A percentile compares a stretch with the other conserved stretches of the same genome.
Conservation (phyloP, 2,329 filamentous ascomycete species). For the Byssoonygena ceratinophila region DNA sequence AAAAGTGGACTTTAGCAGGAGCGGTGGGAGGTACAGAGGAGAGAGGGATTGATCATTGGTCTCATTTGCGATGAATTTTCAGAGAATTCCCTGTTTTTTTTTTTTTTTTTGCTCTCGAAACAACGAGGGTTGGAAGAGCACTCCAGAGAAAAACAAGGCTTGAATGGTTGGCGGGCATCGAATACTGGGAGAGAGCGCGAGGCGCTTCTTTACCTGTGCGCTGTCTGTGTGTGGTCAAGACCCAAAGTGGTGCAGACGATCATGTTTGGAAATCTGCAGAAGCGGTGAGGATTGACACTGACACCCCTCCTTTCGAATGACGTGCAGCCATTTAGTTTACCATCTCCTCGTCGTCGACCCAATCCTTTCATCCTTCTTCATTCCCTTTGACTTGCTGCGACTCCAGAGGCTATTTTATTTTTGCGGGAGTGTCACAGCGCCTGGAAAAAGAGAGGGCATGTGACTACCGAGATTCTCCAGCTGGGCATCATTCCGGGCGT, state of each 20-base stretch:
- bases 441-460: conserved; percentile 2
- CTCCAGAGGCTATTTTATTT: neutral
- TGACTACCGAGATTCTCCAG: neutral
- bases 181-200: neutral
- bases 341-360: neutral
- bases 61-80: neutral
- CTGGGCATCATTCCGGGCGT: too few species aligned
- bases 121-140: neutral
- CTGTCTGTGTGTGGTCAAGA: conserved; percentile 5
- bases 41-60: neutral
- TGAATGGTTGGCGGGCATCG: conserved; percentile 3
- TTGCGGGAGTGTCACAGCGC: neutral
- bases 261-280: conserved; percentile 9
- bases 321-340: neutral
- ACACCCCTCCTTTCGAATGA: conserved; percentile 6
- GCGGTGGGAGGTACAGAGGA: neutral
- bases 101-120: neutral
- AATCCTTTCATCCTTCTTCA: neutral
- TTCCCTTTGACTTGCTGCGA: neutral
- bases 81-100: neutral
- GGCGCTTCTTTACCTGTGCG: neutral
- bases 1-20: neutral
- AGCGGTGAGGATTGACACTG: conserved; percentile 4
- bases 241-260: conserved; percentile 10
- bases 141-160: neutral